phyloP scores from a whole-genome alignment of 2,329 filamentous ascomycete species.

The Pseudofabraea citricarpa region DNA sequence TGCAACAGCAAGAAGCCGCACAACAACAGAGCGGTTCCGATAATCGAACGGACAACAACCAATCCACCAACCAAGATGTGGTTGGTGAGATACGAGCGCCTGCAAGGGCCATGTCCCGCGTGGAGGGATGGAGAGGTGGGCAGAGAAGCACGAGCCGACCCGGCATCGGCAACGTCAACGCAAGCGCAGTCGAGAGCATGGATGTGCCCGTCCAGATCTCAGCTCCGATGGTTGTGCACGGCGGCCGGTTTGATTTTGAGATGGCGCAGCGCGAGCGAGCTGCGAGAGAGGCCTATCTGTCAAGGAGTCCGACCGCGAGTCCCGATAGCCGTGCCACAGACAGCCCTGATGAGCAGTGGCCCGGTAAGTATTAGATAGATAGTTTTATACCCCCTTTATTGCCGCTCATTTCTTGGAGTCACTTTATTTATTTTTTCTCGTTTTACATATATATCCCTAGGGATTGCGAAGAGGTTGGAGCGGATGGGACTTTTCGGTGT shows the following conservation, averaged over 20 bases:
- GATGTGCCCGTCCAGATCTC: slow-evolving; percentile 5
- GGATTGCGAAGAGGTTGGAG: background rate
- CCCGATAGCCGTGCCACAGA: background rate
- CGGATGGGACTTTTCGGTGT: background rate
- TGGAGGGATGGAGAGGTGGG: background rate
- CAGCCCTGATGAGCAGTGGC: slow-evolving; percentile 14
- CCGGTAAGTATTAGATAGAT: slow-evolving; percentile 13
- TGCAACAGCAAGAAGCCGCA: background rate
- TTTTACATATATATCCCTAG: too few species aligned
- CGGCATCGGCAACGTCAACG: slow-evolving; percentile 1
- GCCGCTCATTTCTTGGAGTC: too few species aligned
- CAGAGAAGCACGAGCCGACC: background rate
- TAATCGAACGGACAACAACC: background rate
- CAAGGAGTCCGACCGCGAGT: background rate
- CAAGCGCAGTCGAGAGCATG: slow-evolving; percentile 5
- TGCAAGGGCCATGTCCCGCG: background rate
- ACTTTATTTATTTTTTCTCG: too few species aligned
- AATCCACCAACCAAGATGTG: background rate
- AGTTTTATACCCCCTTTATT: background rate
- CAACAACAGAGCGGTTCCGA: background rate
- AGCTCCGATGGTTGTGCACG: slow-evolving; percentile 2
- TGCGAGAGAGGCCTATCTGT: background rate
- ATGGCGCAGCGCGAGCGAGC: background rate
- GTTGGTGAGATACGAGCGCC: background rate
- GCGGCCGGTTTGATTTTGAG: background rate